These are phyloP conservation scores for Cucumis hystrix DNA, from an alignment of 306 rosid genomes.

Conservation along the genomic window DNA sequence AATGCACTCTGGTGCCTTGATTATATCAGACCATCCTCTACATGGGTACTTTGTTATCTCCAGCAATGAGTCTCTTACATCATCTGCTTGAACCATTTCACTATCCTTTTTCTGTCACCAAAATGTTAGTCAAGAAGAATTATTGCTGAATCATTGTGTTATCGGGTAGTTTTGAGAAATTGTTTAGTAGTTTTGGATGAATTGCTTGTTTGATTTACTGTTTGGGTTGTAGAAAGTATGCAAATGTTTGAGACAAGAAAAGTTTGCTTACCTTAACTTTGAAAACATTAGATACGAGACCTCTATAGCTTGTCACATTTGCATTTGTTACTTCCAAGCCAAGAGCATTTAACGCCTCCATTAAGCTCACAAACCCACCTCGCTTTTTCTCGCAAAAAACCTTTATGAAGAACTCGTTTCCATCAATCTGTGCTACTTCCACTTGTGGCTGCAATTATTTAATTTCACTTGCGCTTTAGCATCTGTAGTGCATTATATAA, in stretches of 20 bases:
- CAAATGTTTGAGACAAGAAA: not conserved
- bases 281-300: slow-evolving; percentile 75
- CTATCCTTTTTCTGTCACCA: slow-evolving; percentile 53
- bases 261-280: slow-evolving; percentile 45
- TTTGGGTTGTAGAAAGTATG: not conserved
- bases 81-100: slow-evolving; percentile 58
- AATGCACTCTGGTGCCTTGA: slow-evolving; percentile 23
- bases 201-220: not conserved
- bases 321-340: slow-evolving; percentile 70
- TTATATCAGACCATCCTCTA: slow-evolving; percentile 34
- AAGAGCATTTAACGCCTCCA: slow-evolving; percentile 70
- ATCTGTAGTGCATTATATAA: not conserved
- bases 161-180: not conserved
- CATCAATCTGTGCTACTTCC: slow-evolving; percentile 77
- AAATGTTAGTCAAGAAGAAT: not conserved
- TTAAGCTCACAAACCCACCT: slow-evolving; percentile 66
- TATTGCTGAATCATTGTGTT: not conserved
- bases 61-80: slow-evolving; percentile 58
- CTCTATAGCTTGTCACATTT: slow-evolving; percentile 65
- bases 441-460: slow-evolving; percentile 56
- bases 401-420: slow-evolving; percentile 67
- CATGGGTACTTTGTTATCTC: slow-evolving; percentile 57
- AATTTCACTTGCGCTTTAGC: not conserved
- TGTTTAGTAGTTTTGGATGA: not conserved
- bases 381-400: slow-evolving; percentile 79